These are phyloP conservation scores for Thielaviopsis ethacetica DNA, from an alignment of 2,329 filamentous ascomycete genomes.

Conservation along the genomic window DNA sequence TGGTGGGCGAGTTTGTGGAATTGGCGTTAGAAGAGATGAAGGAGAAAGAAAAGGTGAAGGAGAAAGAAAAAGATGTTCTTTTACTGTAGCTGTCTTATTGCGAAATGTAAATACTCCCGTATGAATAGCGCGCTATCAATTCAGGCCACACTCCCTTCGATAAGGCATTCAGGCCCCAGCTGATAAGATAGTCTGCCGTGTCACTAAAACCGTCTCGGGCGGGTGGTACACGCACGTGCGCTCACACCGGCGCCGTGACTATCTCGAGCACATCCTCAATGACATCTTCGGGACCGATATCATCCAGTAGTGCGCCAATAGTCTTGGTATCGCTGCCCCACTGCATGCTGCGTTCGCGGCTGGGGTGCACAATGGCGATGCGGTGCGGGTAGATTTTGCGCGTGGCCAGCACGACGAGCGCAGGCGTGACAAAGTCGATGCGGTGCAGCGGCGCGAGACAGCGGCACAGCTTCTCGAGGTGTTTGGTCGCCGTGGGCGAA, in stretches of 20 bases:
- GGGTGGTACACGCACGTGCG: no score
- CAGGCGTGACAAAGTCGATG: constrained; percentile 66
- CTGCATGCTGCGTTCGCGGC: constrained; percentile 73
- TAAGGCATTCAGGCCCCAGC: no score
- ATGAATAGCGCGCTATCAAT: no score
- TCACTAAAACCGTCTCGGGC: no score
- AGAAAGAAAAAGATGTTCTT: no score
- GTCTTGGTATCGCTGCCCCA: constrained; percentile 72
- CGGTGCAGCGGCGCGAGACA: constrained; percentile 70
- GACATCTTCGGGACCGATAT: constrained; percentile 42
- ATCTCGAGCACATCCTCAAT: constrained; percentile 46
- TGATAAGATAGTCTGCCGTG: no score
- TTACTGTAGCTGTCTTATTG: no score
- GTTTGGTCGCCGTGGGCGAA: constrained; percentile 59
- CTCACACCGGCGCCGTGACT: constrained; percentile 32
- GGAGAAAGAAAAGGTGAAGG: no score
- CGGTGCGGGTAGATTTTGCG: constrained; percentile 81
- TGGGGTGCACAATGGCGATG: constrained; percentile 50
- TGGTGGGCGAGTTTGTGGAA: no score
- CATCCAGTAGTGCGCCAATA: constrained; percentile 49
- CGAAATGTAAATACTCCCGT: no score
- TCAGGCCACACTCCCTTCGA: no score
- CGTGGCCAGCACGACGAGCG: constrained; percentile 65
- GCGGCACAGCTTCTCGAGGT: constrained; percentile 53
- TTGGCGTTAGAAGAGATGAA: no score